Evolutionary conservation across 768 basidiomycete species (phyloP), one percentile per base, ranked within the genome.

Genomic region (Suillus subalutaceus): DNA sequence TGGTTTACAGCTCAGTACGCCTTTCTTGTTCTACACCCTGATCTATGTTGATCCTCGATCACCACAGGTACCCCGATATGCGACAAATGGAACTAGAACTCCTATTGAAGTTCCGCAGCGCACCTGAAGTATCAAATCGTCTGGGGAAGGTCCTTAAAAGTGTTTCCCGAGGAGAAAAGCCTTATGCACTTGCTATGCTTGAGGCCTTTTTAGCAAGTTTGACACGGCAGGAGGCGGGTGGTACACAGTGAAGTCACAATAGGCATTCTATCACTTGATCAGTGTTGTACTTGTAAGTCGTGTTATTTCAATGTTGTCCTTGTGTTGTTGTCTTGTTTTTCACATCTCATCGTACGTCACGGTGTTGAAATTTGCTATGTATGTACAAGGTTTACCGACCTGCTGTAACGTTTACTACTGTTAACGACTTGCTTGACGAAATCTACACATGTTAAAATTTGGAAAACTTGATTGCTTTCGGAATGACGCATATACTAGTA

Each of bases 1-100:
- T 74, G 68, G 67, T 78, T 76, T 62, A 78, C 75, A 9, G 61
- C 75, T 20, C 70, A 73, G 77, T 78, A 63, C 15, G 16, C 5
- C 2, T 6, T 12, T 23, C 50, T 6, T n/a, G 4, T 26, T 20
- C 26, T n/a, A 35, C 20, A 35, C 20, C 35, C 7, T 6, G 5
- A 2, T 9, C n/a, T 52, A 68, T 41, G 67, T 15, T 26, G 30
- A 50, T 5, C 44, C 15, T 35, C 12, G 32, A 58, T 26, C 4
- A 37, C 58, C 50, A 56, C 30, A 75, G 73, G 63, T 66, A 75
- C 20, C 52, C 62, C 8, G 65, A 65, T 2, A 66, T 75, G 62
- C 71, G n/a, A 38, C 20, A 64, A 20, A 55, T 61, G 56, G 32
- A 56, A 35, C 32, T 56, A 56, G 32, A 35, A 13, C 20, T 56